phyloP scores from a whole-genome alignment of 1,284 basidiomycete genomes.

The Irpex lacteus region DNA sequence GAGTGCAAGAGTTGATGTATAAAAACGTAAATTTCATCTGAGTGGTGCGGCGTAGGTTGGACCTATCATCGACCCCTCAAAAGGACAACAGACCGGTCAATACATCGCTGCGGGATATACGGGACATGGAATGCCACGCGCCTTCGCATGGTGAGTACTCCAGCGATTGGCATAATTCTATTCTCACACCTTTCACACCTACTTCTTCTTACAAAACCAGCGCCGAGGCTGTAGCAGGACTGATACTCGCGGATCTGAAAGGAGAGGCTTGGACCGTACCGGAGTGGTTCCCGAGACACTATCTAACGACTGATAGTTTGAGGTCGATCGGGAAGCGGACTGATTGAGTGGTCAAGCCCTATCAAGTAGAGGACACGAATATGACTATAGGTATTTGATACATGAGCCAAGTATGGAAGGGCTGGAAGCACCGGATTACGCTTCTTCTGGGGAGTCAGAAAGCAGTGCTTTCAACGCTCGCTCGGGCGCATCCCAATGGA shows the following conservation, averaged over 20 bases:
- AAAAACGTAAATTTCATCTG: not conserved
- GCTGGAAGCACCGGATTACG: too few relatives aligned
- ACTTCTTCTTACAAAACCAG: constrained; percentile 31
- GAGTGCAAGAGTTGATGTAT: constrained; percentile 21
- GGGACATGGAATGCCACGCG: constrained; percentile 81
- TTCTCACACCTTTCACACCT: not conserved
- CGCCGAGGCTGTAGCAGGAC: constrained; percentile 62
- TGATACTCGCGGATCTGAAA: constrained; percentile 55
- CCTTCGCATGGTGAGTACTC: constrained; percentile 60
- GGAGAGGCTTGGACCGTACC: constrained; percentile 50
- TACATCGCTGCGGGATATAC: constrained; percentile 75
- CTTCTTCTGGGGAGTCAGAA: constrained; percentile 3
- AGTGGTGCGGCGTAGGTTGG: constrained; percentile 52
- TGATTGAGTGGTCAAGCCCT: too few relatives aligned
- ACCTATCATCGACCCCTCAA: constrained; percentile 42
- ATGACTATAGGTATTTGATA: too few relatives aligned
- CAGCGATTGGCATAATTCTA: not conserved
- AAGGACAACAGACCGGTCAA: constrained; percentile 46
- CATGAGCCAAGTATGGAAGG: too few relatives aligned
- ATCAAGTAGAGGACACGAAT: too few relatives aligned
- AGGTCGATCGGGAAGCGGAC: too few relatives aligned
- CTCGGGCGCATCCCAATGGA: constrained; percentile 20
- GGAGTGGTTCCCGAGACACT: constrained; percentile 63
- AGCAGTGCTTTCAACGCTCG: constrained; percentile 9
- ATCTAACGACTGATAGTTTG: constrained; percentile 39